Evolutionary conservation across 2,329 filamentous ascomycete species (phyloP), one percentile per base, ranked within the genome.

Genomic region (Volutella citrinella): DNA sequence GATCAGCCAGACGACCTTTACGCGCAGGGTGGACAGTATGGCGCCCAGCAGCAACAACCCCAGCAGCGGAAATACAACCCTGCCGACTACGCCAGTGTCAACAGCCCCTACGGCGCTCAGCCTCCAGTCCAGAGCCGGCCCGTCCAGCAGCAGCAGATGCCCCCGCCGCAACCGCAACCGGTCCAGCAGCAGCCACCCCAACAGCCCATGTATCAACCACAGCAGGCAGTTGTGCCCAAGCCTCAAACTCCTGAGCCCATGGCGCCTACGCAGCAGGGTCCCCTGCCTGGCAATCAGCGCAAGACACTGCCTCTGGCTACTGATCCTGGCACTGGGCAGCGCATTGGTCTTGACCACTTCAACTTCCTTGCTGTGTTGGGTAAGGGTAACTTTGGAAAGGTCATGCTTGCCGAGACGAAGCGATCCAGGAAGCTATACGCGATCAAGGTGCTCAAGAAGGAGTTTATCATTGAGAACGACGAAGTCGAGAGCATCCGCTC

Each of bases 391-490:
- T 98, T 98, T 59, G 93, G 93, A 63, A 98, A 98, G 67, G 93
- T 98, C 66, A 98, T 98, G 93, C 72, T 98, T 62, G 93, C 93
- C 3, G 94, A 98, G 67, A 95, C 93, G 3, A 98, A 98, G 72
- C 82, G 81, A 35, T 82, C 86, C 9, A 87, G 90, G 63, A 86
- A 91, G 61, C 73, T 98, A 7, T 98, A 97, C 60, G 93, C 93
- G 37, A 98, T 98, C 65, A 98, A 98, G 67, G 93, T 98, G 22
- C 70, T 98, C 51, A 98, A 98, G 77, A 98, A 98, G 69, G 93
- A 98, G 63, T 98, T 98, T 62, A 98, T 98, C 58, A 98, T 98
- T 43, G 94, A 98, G 61, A 95, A 98, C 48, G 93, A 98, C 57
- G 93, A 98, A 68, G 93, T 98, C 7, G 93, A 98, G 64, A 97